Evolutionary conservation across 169 alveolate genomes (phyloP).

Genomic region (Plasmodium adleri): DNA sequence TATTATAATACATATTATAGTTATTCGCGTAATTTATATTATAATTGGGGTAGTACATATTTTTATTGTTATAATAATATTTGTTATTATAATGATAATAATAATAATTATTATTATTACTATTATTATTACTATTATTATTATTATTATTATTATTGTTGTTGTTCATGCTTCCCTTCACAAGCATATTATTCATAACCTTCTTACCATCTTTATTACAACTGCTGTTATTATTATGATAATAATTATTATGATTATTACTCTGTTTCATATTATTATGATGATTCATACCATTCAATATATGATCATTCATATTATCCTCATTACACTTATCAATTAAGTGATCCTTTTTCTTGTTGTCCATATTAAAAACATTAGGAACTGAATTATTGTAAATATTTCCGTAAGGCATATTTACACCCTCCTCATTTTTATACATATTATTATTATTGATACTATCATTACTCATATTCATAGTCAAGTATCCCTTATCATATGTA

Average conservation of each 20-base stretch:
- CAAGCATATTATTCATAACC: neutral
- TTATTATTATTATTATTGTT: neutral
- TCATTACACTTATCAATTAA: neutral
- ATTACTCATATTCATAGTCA: too few relatives aligned
- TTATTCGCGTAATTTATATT: slow-evolving; percentile 13
- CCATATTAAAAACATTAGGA: too few relatives aligned
- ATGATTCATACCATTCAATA: neutral
- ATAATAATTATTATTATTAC: neutral
- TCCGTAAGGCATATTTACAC: slow-evolving; percentile 13
- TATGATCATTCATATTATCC: neutral
- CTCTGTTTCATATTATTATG: neutral
- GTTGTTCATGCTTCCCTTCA: neutral
- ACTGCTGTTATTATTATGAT: neutral
- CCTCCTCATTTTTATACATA: slow-evolving; percentile 24
- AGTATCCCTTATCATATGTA: too few relatives aligned
- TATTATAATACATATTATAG: slow-evolving; percentile 1
- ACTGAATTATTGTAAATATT: slow-evolving; percentile 2
- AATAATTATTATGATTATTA: neutral
- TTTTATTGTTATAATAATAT: neutral
- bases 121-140: neutral
- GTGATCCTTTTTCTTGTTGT: neutral
- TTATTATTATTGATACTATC: neutral
- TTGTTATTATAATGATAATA: neutral
- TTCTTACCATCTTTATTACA: slow-evolving; percentile 1
- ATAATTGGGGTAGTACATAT: slow-evolving; percentile 6